A percentile compares a stretch with the other conserved stretches of the same genome.
Evolutionary conservation across 176 grass and related monocot species (phyloP).

Genomic region (Tillandsia fasciculata): DNA sequence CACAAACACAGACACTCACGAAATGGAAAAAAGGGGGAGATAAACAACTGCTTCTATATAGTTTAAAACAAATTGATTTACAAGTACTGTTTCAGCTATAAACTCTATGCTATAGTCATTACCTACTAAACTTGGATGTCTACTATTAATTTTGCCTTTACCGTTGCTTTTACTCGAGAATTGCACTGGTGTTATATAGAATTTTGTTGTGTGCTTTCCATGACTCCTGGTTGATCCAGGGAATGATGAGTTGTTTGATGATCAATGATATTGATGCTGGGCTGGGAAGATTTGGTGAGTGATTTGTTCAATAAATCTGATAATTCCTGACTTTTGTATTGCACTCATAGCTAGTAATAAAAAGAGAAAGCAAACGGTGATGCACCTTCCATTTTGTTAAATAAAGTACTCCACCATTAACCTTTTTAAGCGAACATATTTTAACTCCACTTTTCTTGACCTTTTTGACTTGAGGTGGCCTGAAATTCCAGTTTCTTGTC

Average conservation of each 20-base stretch:
- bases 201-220: neutral
- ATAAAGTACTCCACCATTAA: neutral
- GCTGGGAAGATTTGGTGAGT: constrained; percentile 87
- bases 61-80: no score
- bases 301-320: neutral
- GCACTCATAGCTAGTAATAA: neutral
- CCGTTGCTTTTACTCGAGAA: neutral
- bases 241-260: constrained; percentile 95
- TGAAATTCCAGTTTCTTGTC: neutral
- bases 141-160: neutral
- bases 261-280: constrained; percentile 99
- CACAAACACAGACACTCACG: no score
- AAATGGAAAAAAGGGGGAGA: no score
- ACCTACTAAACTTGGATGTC: neutral
- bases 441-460: neutral
- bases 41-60: no score
- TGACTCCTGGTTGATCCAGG: constrained; percentile 33
- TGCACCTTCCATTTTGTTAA: neutral
- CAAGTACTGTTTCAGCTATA: neutral
- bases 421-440: neutral
- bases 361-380: neutral
- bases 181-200: neutral
- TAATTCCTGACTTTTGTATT: neutral
- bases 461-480: neutral
- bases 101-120: neutral